These are phyloP conservation scores for Teratosphaeria epicoccoides DNA, from an alignment of 2,329 filamentous ascomycete genomes.

Conservation along the genomic window DNA sequence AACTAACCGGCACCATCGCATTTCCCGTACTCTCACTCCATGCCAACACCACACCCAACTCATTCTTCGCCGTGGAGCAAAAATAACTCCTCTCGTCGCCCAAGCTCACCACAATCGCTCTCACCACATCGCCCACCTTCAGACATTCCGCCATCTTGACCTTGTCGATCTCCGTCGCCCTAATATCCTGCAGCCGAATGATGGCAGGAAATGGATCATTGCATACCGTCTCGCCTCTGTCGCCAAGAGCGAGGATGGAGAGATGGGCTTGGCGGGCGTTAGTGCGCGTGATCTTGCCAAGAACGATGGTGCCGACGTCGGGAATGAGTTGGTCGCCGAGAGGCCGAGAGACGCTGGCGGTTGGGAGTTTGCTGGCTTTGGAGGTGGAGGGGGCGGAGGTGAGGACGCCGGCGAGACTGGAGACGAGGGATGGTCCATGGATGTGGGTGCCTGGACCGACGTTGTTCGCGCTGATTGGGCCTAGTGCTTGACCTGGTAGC, in stretches of 20 bases:
- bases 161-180: slow-evolving; percentile 91
- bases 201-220: slow-evolving; percentile 23
- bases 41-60: slow-evolving; percentile 88
- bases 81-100: slow-evolving; percentile 96
- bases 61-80: slow-evolving; percentile 81
- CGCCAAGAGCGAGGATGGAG: slow-evolving; percentile 72
- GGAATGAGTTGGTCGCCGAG: slow-evolving; percentile 63
- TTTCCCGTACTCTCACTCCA: slow-evolving; percentile 70
- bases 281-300: slow-evolving; percentile 77
- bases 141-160: slow-evolving; percentile 87
- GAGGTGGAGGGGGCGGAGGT: slow-evolving; percentile 33
- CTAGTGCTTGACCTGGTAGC: slow-evolving; percentile 74
- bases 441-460: slow-evolving; percentile 80
- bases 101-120: slow-evolving; percentile 69
- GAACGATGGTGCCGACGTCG: slow-evolving; percentile 66
- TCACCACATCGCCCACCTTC: slow-evolving; percentile 81
- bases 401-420: slow-evolving; percentile 65
- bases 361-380: slow-evolving; percentile 40
- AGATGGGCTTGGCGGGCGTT: slow-evolving; percentile 76
- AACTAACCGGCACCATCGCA: slow-evolving; percentile 84
- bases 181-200: slow-evolving; percentile 61
- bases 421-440: slow-evolving; percentile 61
- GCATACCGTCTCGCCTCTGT: slow-evolving; percentile 26
- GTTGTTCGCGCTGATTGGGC: slow-evolving; percentile 52
- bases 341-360: slow-evolving; percentile 30